A percentile compares a stretch with the other conserved stretches of the same genome.
These are phyloP conservation scores for Skeletonema potamos DNA, from an alignment of 108 stramenopile species.

Conservation along the genomic window DNA sequence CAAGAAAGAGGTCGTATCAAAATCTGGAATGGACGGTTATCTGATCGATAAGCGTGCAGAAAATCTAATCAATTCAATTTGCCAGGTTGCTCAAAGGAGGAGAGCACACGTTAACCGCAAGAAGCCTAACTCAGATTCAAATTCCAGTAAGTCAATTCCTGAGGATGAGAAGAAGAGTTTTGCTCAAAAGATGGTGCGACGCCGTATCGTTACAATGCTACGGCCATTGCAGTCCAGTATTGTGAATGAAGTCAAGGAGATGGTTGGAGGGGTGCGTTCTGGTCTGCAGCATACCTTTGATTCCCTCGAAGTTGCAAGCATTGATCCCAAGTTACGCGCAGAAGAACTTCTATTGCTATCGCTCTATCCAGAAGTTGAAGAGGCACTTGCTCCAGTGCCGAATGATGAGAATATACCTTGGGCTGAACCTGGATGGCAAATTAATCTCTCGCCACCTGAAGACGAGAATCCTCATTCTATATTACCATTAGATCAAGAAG, in stretches of 20 bases:
- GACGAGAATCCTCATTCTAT: conserved; percentile 14
- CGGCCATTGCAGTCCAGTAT: conserved; percentile 11
- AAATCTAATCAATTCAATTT: conserved; percentile 5
- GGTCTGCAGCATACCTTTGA: neutral
- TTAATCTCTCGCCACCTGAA: conserved; percentile 16
- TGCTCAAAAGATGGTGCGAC: conserved; percentile 30
- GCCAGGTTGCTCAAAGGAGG: neutral
- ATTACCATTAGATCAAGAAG: conserved; percentile 19
- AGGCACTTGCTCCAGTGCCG: conserved; percentile 6
- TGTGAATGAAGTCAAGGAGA: conserved; percentile 11
- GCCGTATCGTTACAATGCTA: conserved; percentile 29
- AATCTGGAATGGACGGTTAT: neutral
- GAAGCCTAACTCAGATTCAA: neutral
- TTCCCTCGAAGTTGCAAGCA: conserved; percentile 8
- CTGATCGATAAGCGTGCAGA: neutral
- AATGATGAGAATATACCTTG: neutral
- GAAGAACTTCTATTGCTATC: conserved; percentile 35
- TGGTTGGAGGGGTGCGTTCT: neutral
- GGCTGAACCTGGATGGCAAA: conserved; percentile 40
- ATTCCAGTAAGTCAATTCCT: neutral
- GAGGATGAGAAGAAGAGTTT: conserved; percentile 22
- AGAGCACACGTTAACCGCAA: neutral
- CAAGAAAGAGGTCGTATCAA: neutral
- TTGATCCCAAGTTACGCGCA: conserved; percentile 20
- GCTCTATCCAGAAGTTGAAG: conserved; percentile 25